Conservation (phyloP, 352 stramenopile species). For the Phytopythium sindhum region DNA sequence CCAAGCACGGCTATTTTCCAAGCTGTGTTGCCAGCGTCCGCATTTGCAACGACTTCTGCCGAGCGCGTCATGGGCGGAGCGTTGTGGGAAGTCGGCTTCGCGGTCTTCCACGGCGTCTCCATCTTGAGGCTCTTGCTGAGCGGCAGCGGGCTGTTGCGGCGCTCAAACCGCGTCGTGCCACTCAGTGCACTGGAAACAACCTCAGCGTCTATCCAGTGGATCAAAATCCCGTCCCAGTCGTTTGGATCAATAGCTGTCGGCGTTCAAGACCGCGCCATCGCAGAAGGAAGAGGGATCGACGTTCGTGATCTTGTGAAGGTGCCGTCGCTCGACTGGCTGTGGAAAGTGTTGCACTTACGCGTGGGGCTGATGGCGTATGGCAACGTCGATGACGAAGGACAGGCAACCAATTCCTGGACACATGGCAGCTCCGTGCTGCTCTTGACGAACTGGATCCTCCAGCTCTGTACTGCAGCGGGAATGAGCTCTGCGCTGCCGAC, state of each 20-base stretch:
- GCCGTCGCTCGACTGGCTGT: not conserved
- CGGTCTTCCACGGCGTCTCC: not conserved
- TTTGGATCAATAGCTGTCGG: not conserved
- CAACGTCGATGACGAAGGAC: not conserved
- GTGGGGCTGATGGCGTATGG: not conserved
- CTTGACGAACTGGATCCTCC: not conserved
- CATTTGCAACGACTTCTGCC: not conserved
- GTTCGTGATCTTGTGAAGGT: not conserved
- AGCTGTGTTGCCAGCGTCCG: not conserved
- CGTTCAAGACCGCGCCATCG: not conserved
- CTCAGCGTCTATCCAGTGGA: not conserved
- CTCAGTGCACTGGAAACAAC: not conserved
- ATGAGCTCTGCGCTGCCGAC: conserved; percentile 4
- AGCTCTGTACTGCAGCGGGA: conserved; percentile 3
- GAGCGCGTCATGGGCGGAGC: not conserved
- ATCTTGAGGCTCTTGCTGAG: not conserved
- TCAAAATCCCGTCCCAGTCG: conserved; percentile 3
- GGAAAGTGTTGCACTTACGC: not conserved
- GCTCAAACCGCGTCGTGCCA: conserved; percentile 2
- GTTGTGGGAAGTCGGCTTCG: conserved; percentile 3
- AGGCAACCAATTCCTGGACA: not conserved
- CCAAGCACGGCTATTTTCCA: not conserved
- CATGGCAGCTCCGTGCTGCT: not conserved
- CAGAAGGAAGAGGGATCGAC: not conserved
- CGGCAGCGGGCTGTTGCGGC: not conserved